Conservation (phyloP, 2,329 filamentous ascomycete species). For the Ceratocystis alfenasii region DNA sequence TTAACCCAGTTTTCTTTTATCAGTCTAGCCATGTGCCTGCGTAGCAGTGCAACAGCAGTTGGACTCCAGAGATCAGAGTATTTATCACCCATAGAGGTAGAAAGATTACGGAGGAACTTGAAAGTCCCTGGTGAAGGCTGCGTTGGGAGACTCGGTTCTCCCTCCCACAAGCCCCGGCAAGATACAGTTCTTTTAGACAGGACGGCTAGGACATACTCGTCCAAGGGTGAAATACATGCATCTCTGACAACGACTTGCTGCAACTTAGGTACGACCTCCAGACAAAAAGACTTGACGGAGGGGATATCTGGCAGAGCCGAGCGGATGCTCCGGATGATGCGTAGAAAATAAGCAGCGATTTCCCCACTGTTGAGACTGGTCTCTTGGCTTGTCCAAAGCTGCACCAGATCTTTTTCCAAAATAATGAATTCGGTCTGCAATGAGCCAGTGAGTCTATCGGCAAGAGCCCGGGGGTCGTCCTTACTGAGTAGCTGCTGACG, state of each 20-base stretch:
- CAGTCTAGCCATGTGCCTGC: conserved; percentile 41
- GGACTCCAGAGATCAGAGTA: conserved; percentile 76
- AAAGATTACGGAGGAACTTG: conserved; percentile 54
- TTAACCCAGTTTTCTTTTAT: conserved; percentile 41
- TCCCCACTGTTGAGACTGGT: conserved; percentile 38
- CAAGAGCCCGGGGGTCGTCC: conserved; percentile 55
- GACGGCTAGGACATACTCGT: conserved; percentile 35
- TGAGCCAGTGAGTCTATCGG: conserved; percentile 45
- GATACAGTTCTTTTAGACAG: conserved; percentile 40
- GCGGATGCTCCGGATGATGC: conserved; percentile 63
- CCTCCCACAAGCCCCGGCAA: conserved; percentile 68
- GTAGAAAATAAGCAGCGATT: conserved; percentile 55
- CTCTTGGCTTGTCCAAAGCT: conserved; percentile 38
- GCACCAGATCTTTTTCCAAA: conserved; percentile 44
- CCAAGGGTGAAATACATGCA: conserved; percentile 40
- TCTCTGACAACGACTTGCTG: conserved; percentile 48
- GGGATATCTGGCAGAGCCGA: conserved; percentile 47
- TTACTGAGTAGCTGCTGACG: conserved; percentile 57
- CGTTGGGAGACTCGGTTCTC: conserved; percentile 57
- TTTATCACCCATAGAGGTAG: conserved; percentile 52
- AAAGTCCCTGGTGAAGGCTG: conserved; percentile 69
- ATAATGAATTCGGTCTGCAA: conserved; percentile 45
- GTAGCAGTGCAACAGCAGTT: conserved; percentile 51
- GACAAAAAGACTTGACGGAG: conserved; percentile 43
- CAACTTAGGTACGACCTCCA: conserved; percentile 49